Evolutionary conservation across 2,329 filamentous ascomycete species (phyloP), one percentile per base, ranked within the genome.

Genomic region (Botrytis byssoidea): DNA sequence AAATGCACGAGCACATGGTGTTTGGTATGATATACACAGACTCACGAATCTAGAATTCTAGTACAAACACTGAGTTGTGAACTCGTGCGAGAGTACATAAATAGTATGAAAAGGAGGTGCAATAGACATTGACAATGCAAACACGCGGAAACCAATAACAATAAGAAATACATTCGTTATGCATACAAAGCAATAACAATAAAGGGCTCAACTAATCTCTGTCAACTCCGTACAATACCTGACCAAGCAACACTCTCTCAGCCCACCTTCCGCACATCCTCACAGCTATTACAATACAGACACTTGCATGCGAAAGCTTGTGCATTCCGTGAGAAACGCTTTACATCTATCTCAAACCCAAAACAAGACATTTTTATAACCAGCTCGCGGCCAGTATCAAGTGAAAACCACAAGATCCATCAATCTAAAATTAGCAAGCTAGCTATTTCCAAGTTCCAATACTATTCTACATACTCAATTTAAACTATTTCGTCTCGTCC

Each of bases 271-370:
- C n/a, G 5, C 2, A n/a, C 25, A 16, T 16, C 14, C 12, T 51
- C 2, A 2, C 1, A 2, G 20, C 10, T 6, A 25, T 12, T n/a
- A n/a, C 22, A 6, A 6, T 25, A n/a, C 10, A n/a, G 48, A 12
- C 1, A 2, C 12, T n/a, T 55, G 1, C 48, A 55, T n/a, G 48
- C 25, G 48, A 55, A n/a, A 55, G 2, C 25, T n/a, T 7, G 48
- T n/a, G 48, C 5, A n/a, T 55, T 55, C 25, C 6, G 12, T 25
- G 48, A 25, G 10, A n/a, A 14, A n/a, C 25, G 5, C 5, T n/a
- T n/a, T 7, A 1, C 25, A 7, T 51, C 25, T 55, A 55, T 55
- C 25, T 55, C 5, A 7, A 55, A 29, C 8, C 8, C 1, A 8
- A 9, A 57, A 18, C 8, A 8, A 57, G n/a, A 29, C 4, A 5